Base-by-base conservation (phyloP, 2,329 filamentous ascomycete species). In the Alternaria hordeiaustralica region DNA sequence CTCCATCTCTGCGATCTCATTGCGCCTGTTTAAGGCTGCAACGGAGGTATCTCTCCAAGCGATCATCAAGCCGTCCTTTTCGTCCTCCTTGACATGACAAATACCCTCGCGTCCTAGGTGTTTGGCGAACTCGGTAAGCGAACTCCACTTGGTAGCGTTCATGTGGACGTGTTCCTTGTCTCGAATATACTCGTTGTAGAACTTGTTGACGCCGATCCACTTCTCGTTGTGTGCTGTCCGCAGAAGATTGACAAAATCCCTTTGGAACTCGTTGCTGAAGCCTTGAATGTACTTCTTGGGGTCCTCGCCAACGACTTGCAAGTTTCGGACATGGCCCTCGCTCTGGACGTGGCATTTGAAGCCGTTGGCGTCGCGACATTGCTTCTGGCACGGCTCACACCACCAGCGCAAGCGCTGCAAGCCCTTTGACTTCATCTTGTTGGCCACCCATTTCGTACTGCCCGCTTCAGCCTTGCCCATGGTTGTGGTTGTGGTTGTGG, bases 391-490 rank as follows among this genome's bases (percentile, higher is more conserved):
- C 6, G 91, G 88, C 77, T 86, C 85, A 77, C 94, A 97, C 83
- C 94, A 98, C 92, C 93, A 99, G 78, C 95, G 88, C 58, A 99
- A 85, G 7, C 95, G 87, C 75, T 96, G 77, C 3, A 79, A 71
- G 4, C 75, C 76, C 51, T 77, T 77, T 67, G 89, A 87, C 82
- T 97, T 97, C 84, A 97, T 90, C 82, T 94, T 91, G 83, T 98
- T 98, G 81, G 88, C 89, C 64, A 98, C 87, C 79, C 93, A 88
- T 83, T 97, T 98, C n/a, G 91, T 93, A 60, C 90, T 92, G 67
- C 96, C 96, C 58, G 93, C 90, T 84, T 98, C 96, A 74, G 96
- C 96, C 84, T 92, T 93, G 57, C 91, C 90, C 95, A 98, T 98
- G 33, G 53, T 72, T 61, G 58, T 55, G 58, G 63, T 60, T 64